Evolutionary conservation across 345 rosid genomes (phyloP), one percentile per base, ranked within the genome.

Genomic region (Balakata baccata): DNA sequence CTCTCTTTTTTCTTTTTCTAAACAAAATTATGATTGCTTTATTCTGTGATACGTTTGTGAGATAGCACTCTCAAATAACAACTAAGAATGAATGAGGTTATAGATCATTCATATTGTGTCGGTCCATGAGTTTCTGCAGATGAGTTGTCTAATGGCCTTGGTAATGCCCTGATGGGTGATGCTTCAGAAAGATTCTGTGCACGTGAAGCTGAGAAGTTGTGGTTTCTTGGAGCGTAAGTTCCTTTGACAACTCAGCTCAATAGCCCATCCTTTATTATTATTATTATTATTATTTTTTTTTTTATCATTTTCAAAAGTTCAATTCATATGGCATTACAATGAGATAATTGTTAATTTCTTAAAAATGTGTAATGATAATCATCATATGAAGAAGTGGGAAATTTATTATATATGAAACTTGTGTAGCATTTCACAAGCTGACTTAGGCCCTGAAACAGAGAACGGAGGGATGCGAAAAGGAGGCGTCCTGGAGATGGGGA

Each of bases 181-280:
- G 81, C 84, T 46, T 70, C 85, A 17, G 94, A 89, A 80, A 87
- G 93, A 80, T 95, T 89, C 80, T 74, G 84, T 62, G 68, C 71
- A 50, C 94, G 99, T 71, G 97, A 91, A 68, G 82, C 88, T 41
- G 92, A 91, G 79, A 95, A 91, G 83, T 77, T 92, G 1, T 68
- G 25, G 73, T 92, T 95, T 84, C 89, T 92, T 78, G 90, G 92
- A 84, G 71, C 2, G 99, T 95, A 88, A 89, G 93, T 81, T 78
- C 76, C 82, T 74, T 64, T 43, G 16, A 43, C 23, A 14, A 34
- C 52, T 75, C 53, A 50, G n/a, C 62, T 67, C 69, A 23, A 38
- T 18, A 34, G 46, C 49, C 60, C 67, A n/a, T 58, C 38, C 41
- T 69, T n/a, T n/a, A n/a, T n/a, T n/a, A n/a, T n/a, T n/a, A n/a